Base-by-base conservation (phyloP, 176 grass and related monocot species). In the Pontederia crassipes region DNA sequence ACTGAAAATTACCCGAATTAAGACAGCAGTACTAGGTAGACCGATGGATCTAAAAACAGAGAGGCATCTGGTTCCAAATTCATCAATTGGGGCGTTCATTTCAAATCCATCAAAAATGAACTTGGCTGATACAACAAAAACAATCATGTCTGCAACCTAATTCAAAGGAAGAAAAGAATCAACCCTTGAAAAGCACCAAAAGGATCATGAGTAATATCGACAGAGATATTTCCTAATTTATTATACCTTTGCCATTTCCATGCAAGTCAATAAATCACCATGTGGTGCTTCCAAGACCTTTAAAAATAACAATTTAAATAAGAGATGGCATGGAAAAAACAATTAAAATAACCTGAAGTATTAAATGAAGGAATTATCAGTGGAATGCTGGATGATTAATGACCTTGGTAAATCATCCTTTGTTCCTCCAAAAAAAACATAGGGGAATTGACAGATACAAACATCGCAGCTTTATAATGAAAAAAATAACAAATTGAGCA, bases 261-360 rank as follows among this genome's bases (percentile, higher is more conserved):
- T 88, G 75, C 92, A 97, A 64, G 87, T 71, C 16, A 74, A 70
- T 64, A 88, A 76, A 85, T 97, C 92, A 20, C 87, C 92, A 91
- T 91, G 87, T n/a, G 92, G 92, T 80, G 87, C 87, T 88, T 97
- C 67, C 46, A 97, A 71, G 58, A 97, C 92, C 92, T 97, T 85
- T 63, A 76, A 2, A 66, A 15, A 68, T 56, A 16, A 53, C 59
- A 57, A 18, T 15, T 54, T 64, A 26, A 73, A 62, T 46, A 64
- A 35, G n/a, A 45, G 20, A 24, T 14, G 45, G 14, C 11, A 27
- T 10, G 13, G 4, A 35, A 35, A 35, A 4, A 35, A 35, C 4
- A 35, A 35, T 2, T 35, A 35, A 35, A 35, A 35, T 35, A 35
- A 35, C 29, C 29, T 35, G 29, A 35, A 35, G 29, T 35, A 35